Conservation (phyloP, 805 yeast genomes). For the Candida awuae region DNA sequence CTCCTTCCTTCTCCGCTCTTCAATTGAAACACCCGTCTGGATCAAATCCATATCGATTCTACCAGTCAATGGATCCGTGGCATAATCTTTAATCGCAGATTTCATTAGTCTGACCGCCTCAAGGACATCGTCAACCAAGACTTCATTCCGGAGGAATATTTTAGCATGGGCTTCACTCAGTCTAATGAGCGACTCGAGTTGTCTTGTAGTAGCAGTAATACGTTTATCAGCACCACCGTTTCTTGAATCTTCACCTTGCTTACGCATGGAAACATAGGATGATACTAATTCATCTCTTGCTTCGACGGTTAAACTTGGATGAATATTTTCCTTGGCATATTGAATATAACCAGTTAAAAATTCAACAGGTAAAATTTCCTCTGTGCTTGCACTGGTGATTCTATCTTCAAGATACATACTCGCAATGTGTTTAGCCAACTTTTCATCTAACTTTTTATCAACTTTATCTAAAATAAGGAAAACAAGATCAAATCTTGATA, state of each 20-base stretch:
- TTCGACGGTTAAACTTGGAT: constrained; percentile 71
- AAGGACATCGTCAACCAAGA: constrained; percentile 71
- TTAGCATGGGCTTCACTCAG: constrained; percentile 95
- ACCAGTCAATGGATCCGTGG: constrained; percentile 96
- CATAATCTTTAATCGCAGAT: constrained; percentile 94
- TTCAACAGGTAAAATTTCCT: constrained; percentile 76
- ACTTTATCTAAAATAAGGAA: constrained; percentile 88
- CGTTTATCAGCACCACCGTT: constrained; percentile 63
- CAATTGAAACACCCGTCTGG: constrained; percentile 89
- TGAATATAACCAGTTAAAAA: constrained; percentile 83
- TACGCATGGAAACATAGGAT: constrained; percentile 89
- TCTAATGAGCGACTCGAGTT: constrained; percentile 91
- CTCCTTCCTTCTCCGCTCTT: constrained; percentile 71
- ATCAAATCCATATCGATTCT: constrained; percentile 95
- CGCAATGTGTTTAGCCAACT: constrained; percentile 84
- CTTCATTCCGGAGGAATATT: constrained; percentile 71
- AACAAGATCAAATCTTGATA: constrained; percentile 92
- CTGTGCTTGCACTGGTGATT: constrained; percentile 61
- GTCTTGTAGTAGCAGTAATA: constrained; percentile 97
- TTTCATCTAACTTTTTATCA: constrained; percentile 76
- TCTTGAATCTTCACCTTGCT: constrained; percentile 84
- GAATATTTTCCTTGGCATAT: constrained; percentile 79
- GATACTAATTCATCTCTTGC: constrained; percentile 82
- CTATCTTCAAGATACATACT: constrained; percentile 84
- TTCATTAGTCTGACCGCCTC: constrained; percentile 92